Base-by-base conservation (phyloP, 2,329 filamentous ascomycete genomes). In the Aspergillus unguis region DNA sequence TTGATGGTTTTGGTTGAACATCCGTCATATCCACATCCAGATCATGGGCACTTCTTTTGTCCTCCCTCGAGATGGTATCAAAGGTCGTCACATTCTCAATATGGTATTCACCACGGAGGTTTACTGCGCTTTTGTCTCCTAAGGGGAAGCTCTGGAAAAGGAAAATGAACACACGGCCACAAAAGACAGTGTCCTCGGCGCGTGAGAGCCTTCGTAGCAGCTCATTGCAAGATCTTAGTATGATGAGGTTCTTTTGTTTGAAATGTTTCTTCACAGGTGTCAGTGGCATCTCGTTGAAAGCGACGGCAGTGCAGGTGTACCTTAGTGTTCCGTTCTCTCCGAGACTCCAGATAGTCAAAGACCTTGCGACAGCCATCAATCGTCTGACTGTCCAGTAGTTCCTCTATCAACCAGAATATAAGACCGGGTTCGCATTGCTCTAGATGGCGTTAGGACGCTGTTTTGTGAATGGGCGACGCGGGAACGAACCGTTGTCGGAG, bases 91-190 rank as follows among this genome's bases (percentile, higher is more conserved):
- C 83, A 76, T 99, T 99, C 65, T 97, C 94, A 27, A 88, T 84
- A 65, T 99, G 94, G 62, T 94, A 99, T 74, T 97, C 92, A 61
- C 94, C 94, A 47, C 94, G 84, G 36, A 97, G 79, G 66, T 99
- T 99, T 45, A 99, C 94, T 0, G 94, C 96, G 69, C 94, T 97
- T 69, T 92, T 94, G 72, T 99, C 95, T 31, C 92, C 92, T 0
- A 99, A 79, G 1, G 94, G 94, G 65, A 99, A 97, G 70, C 91
- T 95, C 70, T 99, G 94, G 71, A 97, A 99, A 67, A 99, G 84
- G 71, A 96, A 99, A 58, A 99, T 96, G 71, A 97, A 97, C 27
- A 99, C 94, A 36, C 94, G 84, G 11, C 94, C 94, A 66, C 94
- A 99, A 68, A 99, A 99, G 0, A 95, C 91, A 0, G 94, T 95